Base-by-base conservation (phyloP, 164 flowering plant species). In the Warburgia ugandensis region DNA sequence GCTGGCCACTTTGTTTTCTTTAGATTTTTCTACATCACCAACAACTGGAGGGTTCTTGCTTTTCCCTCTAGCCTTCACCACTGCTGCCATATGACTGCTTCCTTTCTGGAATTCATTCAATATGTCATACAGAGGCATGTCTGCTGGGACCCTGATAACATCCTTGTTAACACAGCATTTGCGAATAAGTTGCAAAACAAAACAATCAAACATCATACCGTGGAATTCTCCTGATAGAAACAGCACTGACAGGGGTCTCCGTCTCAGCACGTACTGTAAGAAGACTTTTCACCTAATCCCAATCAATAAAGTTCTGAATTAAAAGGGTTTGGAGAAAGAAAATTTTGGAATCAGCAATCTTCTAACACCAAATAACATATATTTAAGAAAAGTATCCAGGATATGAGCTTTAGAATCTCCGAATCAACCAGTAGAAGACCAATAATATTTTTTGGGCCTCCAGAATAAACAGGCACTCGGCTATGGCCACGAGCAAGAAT, bases 81-180 rank as follows among this genome's bases (percentile, higher is more conserved):
- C 99, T 68, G 99, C 99, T 19, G 99, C 99, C 99, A 92, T 83
- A 66, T 92, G 99, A 71, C 99, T 92, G 66, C 95, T 79, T 28
- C 99, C 99, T 52, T 92, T 86, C 58, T 92, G 99, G 59, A 92
- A 92, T 66, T 92, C 94, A 61, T 92, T 92, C 51, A 92, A 58
- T 66, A 92, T 92, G 63, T 92, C 99, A 74, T 92, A 88, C 39
- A 92, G 52, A 44, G 99, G 97, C 99, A 92, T 92, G 66, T 92
- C 92, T 50, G 84, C 77, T 26, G 99, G 97, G 70, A 92, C 99
- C 72, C 99, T 92, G 83, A 29, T 35, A 58, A 50, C 41, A 44
- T 5, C n/a, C n/a, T n/a, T n/a, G n/a, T n/a, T n/a, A n/a, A n/a
- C n/a, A n/a, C n/a, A n/a, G n/a, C n/a, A n/a, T n/a, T n/a, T n/a